A percentile compares a stretch with the other conserved stretches of the same genome.
phyloP scores from a whole-genome alignment of 768 basidiomycete genomes.

The Scleroderma citrinum region DNA sequence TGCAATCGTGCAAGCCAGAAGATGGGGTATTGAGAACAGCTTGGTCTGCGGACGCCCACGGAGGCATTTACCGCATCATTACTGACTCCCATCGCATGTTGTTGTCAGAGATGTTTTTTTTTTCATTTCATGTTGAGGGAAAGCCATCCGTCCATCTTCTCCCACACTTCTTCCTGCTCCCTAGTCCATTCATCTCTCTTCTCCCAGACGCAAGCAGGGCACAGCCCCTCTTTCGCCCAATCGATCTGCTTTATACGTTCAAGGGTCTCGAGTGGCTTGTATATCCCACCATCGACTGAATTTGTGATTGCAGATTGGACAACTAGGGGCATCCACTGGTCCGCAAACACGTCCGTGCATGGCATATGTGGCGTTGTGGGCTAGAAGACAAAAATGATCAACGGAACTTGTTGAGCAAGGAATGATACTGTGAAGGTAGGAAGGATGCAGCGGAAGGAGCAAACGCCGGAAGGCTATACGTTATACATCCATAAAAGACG shows the following conservation, averaged over 20 bases:
- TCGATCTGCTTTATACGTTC: slow-evolving; percentile 51
- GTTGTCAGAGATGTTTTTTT: neutral
- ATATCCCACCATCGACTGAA: slow-evolving; percentile 42
- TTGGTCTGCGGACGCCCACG: neutral
- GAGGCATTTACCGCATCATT: neutral
- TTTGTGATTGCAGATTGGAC: slow-evolving; percentile 57
- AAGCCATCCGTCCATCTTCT: slow-evolving; percentile 56
- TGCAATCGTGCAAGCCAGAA: no score
- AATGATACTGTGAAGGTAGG: neutral
- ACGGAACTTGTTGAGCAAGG: neutral
- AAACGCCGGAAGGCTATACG: no score
- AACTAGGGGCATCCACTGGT: slow-evolving; percentile 67
- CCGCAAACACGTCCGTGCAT: slow-evolving; percentile 69
- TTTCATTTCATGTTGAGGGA: slow-evolving; percentile 8
- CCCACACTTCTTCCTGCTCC: slow-evolving; percentile 58
- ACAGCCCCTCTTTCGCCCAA: slow-evolving; percentile 57
- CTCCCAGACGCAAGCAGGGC: slow-evolving; percentile 48
- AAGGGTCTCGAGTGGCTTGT: slow-evolving; percentile 67
- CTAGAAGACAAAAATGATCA: slow-evolving; percentile 7
- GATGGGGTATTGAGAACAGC: no score
- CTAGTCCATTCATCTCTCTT: slow-evolving; percentile 63
- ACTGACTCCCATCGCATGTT: neutral
- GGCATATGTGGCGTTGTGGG: slow-evolving; percentile 64
- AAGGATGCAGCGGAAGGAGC: neutral
- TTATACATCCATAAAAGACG: no score